These are phyloP conservation scores for Pyrus bretschneideri DNA, from an alignment of 306 rosid species.

Conservation along the genomic window DNA sequence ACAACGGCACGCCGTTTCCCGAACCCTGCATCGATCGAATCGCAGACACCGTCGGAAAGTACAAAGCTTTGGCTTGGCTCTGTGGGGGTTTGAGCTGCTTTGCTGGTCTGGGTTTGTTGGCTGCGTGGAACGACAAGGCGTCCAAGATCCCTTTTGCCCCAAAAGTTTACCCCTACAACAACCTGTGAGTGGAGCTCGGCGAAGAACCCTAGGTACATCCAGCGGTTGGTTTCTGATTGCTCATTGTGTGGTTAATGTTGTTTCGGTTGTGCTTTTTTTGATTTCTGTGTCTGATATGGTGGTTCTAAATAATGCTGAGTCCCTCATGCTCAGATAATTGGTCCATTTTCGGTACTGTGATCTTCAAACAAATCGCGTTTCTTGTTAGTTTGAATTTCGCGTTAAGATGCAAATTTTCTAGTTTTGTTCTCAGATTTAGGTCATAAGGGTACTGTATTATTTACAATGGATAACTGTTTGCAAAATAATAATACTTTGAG, in stretches of 20 bases:
- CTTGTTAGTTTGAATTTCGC: background rate
- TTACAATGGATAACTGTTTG: background rate
- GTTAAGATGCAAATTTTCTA: background rate
- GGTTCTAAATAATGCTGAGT: conserved; percentile 31
- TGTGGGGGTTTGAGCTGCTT: conserved; percentile 82
- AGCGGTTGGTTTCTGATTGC: background rate
- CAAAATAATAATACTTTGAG: background rate
- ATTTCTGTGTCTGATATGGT: conserved; percentile 16
- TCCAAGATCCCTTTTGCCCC: conserved; percentile 83
- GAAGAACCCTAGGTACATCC: conserved; percentile 59
- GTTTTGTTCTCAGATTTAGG: background rate
- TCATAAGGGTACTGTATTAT: background rate
- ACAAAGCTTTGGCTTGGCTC: conserved; percentile 95
- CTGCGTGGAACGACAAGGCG: conserved; percentile 89
- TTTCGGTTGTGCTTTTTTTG: conserved; percentile 30
- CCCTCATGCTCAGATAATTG: conserved; percentile 7
- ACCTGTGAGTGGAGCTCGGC: conserved; percentile 86
- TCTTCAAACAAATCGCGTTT: background rate
- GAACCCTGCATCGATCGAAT: conserved; percentile 97
- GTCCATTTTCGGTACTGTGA: background rate
- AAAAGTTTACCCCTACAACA: conserved; percentile 85
- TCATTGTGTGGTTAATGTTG: conserved; percentile 20
- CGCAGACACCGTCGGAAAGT: conserved; percentile 94
- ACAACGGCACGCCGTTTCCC: conserved; percentile 84
- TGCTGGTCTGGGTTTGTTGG: conserved; percentile 64